Evolutionary conservation across 2,329 filamentous ascomycete genomes (phyloP).

Genomic region (Incumbomyces delicatus): DNA sequence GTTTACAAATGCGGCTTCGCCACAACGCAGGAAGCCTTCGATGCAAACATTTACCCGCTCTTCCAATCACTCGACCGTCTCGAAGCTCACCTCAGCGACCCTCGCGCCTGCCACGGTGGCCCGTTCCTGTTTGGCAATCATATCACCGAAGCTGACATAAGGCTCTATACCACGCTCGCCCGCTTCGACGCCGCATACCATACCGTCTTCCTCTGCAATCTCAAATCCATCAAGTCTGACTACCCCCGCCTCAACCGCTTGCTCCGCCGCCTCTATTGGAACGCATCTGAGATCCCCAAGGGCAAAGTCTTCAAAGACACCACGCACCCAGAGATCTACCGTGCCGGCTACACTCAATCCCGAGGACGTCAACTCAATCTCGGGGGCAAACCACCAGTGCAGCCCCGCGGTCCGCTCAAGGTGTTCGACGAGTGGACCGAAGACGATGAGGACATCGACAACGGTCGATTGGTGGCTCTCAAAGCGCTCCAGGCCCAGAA

Average conservation of each 20-base stretch:
- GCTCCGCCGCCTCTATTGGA: slow-evolving; percentile 39
- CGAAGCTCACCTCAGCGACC: slow-evolving; percentile 54
- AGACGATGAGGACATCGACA: slow-evolving; percentile 16
- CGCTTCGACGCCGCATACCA: slow-evolving; percentile 66
- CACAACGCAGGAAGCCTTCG: slow-evolving; percentile 65
- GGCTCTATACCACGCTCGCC: slow-evolving; percentile 58
- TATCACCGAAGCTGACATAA: slow-evolving; percentile 69
- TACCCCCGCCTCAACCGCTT: slow-evolving; percentile 42
- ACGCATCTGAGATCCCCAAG: slow-evolving; percentile 31
- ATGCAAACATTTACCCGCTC: slow-evolving; percentile 56
- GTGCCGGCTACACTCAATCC: slow-evolving; percentile 17
- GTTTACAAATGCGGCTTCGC: slow-evolving; percentile 62
- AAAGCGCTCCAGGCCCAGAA: not conserved
- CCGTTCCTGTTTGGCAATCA: slow-evolving; percentile 64
- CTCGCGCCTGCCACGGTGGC: slow-evolving; percentile 32
- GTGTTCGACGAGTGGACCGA: slow-evolving; percentile 18
- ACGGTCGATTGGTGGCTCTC: not conserved
- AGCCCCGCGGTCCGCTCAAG: slow-evolving; percentile 17
- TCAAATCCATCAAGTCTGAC: slow-evolving; percentile 53
- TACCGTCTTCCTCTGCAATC: slow-evolving; percentile 68
- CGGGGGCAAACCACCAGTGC: slow-evolving; percentile 11
- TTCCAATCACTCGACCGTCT: slow-evolving; percentile 65
- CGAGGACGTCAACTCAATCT: slow-evolving; percentile 12
- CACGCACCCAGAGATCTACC: slow-evolving; percentile 31
- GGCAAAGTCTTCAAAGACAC: slow-evolving; percentile 36